Evolutionary conservation across 495 filamentous ascomycete genomes (phyloP).

Genomic region (Tuber borchii): DNA sequence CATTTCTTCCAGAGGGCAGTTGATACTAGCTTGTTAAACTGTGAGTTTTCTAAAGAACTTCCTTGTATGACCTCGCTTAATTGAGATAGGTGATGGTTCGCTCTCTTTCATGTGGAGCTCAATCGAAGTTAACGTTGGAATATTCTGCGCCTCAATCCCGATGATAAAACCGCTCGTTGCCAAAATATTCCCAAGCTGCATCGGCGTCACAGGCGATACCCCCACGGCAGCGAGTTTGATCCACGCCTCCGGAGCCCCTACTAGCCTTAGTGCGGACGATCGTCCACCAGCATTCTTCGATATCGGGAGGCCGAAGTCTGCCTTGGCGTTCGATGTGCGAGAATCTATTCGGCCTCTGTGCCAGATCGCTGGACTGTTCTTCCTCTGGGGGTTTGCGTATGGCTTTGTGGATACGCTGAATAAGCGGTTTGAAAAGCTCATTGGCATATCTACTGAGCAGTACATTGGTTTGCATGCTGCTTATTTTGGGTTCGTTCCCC

Average conservation of each 20-base stretch:
- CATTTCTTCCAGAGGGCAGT: slow-evolving; percentile 76
- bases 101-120: slow-evolving; percentile 87
- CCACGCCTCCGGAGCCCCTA: not conserved
- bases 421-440: slow-evolving; percentile 51
- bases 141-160: slow-evolving; percentile 81
- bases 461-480: slow-evolving; percentile 57
- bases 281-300: slow-evolving; percentile 15
- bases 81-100: slow-evolving; percentile 63
- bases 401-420: slow-evolving; percentile 74
- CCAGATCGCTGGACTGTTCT: slow-evolving; percentile 29
- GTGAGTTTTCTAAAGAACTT: slow-evolving; percentile 16
- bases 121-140: slow-evolving; percentile 81
- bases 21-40: slow-evolving; percentile 42
- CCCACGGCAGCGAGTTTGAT: not conserved
- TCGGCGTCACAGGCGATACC: slow-evolving; percentile 45
- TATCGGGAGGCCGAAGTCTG: slow-evolving; percentile 56
- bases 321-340: slow-evolving; percentile 18
- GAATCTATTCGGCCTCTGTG: slow-evolving; percentile 31
- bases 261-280: not conserved
- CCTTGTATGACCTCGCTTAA: slow-evolving; percentile 33
- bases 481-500: slow-evolving; percentile 49
- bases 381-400: slow-evolving; percentile 83
- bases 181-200: slow-evolving; percentile 64
- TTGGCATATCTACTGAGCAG: slow-evolving; percentile 47
- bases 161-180: slow-evolving; percentile 80